Conservation (phyloP, 257 asterid genomes). For the Capsicum chinense region DNA sequence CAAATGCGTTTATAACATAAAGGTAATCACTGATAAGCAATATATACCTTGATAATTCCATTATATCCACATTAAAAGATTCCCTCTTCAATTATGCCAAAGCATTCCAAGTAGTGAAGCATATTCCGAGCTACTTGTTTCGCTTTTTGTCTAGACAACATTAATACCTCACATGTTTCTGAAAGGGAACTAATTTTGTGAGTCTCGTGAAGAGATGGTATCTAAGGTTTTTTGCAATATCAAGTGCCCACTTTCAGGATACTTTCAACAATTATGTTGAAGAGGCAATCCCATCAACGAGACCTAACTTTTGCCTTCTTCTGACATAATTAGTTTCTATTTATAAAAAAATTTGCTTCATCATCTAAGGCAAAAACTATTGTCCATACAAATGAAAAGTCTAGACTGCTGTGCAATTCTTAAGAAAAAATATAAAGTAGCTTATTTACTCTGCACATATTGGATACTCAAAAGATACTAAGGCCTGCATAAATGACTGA, state of each 20-base stretch:
- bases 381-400: background rate
- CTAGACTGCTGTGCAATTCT: background rate
- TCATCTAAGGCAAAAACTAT: background rate
- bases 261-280: conserved; percentile 69
- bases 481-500: background rate
- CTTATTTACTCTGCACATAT: no score
- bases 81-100: conserved; percentile 87
- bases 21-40: background rate
- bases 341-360: conserved; percentile 46
- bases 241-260: conserved; percentile 82
- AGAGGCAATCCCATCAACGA: conserved; percentile 78
- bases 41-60: conserved; percentile 78
- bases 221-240: conserved; percentile 79
- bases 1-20: no score
- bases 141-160: conserved; percentile 68
- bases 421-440: no score
- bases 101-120: conserved; percentile 93
- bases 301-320: conserved; percentile 89
- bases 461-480: no score
- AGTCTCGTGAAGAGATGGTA: conserved; percentile 73
- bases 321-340: conserved; percentile 71
- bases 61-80: conserved; percentile 83
- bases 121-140: conserved; percentile 64
- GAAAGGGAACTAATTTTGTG: conserved; percentile 80
- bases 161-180: conserved; percentile 61